Conservation (phyloP, 371 early-diverging fungal species). For the Rhizomucor pusillus region DNA sequence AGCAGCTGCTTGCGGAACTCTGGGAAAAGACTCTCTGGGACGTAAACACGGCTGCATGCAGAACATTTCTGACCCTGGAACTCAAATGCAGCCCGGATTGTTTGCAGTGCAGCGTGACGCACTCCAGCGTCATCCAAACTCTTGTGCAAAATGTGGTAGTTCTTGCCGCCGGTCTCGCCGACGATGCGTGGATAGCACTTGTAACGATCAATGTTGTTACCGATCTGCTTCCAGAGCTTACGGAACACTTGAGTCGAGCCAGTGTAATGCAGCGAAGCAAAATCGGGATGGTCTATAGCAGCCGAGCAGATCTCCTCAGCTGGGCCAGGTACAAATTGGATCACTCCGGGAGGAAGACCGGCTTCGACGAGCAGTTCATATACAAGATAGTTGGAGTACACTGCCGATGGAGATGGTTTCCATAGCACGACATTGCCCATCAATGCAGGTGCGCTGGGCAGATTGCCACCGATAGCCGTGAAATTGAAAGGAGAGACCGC, state of each 20-base stretch:
- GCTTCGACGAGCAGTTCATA: conserved; percentile 91
- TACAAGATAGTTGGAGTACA: conserved; percentile 90
- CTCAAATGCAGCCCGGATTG: conserved; percentile 94
- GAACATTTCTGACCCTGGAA: conserved; percentile 98
- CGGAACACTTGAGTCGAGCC: conserved; percentile 95
- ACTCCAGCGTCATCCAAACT: conserved; percentile 61
- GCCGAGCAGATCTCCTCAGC: conserved; percentile 73
- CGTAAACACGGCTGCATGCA: conserved; percentile 89
- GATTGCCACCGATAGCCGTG: conserved; percentile 98
- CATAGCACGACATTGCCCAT: conserved; percentile 98
- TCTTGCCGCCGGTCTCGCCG: conserved; percentile 98
- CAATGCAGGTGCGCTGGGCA: conserved; percentile 91
- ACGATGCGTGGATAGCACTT: conserved; percentile 94
- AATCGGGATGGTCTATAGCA: conserved; percentile 80
- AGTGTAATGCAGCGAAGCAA: conserved; percentile 97
- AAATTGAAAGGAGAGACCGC: conserved; percentile 99
- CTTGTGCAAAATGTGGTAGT: conserved; percentile 91
- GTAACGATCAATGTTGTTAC: conserved; percentile 87
- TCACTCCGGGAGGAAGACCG: conserved; percentile 95
- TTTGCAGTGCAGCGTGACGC: conserved; percentile 63
- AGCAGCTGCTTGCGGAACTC: conserved; percentile 72
- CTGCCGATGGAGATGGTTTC: conserved; percentile 93
- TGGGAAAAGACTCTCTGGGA: conserved; percentile 80
- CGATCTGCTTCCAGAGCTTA: conserved; percentile 90
- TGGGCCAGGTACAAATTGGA: conserved; percentile 95